Conservation (phyloP, 371 early-diverging fungal species). For the Rhizopus sp. region DNA sequence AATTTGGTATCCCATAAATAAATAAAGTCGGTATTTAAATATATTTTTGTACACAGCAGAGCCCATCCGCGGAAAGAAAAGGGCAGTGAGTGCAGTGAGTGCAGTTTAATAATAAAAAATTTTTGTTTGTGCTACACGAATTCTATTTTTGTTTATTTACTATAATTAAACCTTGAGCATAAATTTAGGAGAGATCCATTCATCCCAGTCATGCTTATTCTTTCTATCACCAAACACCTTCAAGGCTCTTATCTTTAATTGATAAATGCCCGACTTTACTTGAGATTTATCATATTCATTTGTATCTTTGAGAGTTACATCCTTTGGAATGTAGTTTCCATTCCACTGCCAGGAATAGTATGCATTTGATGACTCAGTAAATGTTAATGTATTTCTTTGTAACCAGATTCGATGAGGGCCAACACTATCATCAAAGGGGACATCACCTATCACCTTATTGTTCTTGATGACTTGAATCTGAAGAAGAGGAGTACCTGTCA, state of each 20-base stretch:
- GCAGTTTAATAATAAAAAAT: background rate
- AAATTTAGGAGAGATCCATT: conserved; percentile 28
- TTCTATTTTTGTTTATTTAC: background rate
- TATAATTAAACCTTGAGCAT: conserved; percentile 10
- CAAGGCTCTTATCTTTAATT: conserved; percentile 19
- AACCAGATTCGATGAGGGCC: conserved; percentile 14
- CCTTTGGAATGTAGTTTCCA: conserved; percentile 24
- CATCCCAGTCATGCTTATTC: conserved; percentile 23
- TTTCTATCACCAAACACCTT: conserved; percentile 22
- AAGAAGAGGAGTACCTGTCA: conserved; percentile 26
- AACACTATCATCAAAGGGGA: conserved; percentile 15
- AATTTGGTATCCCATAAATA: conserved; percentile 2
- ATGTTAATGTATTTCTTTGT: conserved; percentile 20
- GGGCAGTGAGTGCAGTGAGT: too few species aligned
- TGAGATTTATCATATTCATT: conserved; percentile 2
- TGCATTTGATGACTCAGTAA: conserved; percentile 14
- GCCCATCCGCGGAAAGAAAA: conserved; percentile 11
- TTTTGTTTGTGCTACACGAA: background rate
- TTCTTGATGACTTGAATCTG: conserved; percentile 22
- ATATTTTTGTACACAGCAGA: background rate
- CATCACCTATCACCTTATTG: conserved; percentile 20
- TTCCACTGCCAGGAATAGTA: conserved; percentile 30
- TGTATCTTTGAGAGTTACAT: conserved; percentile 13
- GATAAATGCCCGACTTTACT: conserved; percentile 20
- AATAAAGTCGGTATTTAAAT: conserved; percentile 6